Conservation (phyloP, 2,329 filamentous ascomycete species). For the Escovopsis sp. region DNA sequence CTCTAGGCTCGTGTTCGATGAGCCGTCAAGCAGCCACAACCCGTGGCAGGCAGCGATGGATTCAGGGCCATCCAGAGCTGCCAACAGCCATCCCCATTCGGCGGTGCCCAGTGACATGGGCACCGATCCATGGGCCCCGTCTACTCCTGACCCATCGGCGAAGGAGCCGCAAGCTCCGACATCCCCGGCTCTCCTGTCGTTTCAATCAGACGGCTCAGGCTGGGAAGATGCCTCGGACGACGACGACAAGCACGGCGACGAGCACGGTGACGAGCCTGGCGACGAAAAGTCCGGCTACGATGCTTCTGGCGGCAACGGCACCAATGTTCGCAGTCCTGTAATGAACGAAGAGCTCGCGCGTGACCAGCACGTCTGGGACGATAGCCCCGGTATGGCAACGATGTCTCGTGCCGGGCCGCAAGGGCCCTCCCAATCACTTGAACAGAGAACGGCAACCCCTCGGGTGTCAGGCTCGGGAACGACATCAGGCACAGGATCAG, state of each 20-base stretch:
- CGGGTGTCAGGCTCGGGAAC: slow-evolving; percentile 2
- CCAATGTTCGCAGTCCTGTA: background rate
- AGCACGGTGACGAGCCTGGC: slow-evolving; percentile 7
- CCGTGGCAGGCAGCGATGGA: slow-evolving; percentile 18
- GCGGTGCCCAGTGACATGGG: slow-evolving; percentile 9
- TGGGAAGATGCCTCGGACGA: slow-evolving; percentile 24
- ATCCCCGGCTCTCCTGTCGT: slow-evolving; percentile 21
- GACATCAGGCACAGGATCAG: slow-evolving; percentile 1
- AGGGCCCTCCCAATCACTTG: too few relatives aligned
- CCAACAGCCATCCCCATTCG: background rate
- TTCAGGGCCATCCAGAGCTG: slow-evolving; percentile 5
- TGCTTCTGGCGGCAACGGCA: too few relatives aligned
- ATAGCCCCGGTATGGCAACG: slow-evolving; percentile 25
- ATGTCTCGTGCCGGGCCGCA: slow-evolving; percentile 23
- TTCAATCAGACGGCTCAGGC: slow-evolving; percentile 24
- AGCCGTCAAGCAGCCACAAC: slow-evolving; percentile 23
- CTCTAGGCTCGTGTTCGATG: slow-evolving; percentile 27
- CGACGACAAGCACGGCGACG: slow-evolving; percentile 7
- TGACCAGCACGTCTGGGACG: slow-evolving; percentile 37
- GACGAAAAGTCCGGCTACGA: too few relatives aligned
- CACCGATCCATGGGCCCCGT: slow-evolving; percentile 16
- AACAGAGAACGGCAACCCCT: too few relatives aligned
- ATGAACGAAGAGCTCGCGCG: slow-evolving; percentile 21
- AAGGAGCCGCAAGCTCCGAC: slow-evolving; percentile 9
- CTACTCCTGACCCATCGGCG: slow-evolving; percentile 8